phyloP scores from a whole-genome alignment of 257 asterid species.

The Coffea eugenioides region DNA sequence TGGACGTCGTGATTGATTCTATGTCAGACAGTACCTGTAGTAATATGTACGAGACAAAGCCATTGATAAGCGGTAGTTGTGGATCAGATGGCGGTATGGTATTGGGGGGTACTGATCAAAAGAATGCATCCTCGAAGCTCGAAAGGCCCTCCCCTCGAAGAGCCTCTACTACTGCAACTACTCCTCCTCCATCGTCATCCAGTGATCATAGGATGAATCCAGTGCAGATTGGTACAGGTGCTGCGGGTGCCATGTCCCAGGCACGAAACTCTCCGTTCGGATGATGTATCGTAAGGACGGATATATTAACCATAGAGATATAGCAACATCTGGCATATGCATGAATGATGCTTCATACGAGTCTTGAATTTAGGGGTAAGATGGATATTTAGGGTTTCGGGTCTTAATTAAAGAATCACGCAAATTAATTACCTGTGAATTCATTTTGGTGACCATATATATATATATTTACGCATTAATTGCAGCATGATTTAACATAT shows the following conservation, averaged over 20 bases:
- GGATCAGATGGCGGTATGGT: not conserved
- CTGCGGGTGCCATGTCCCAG: slow-evolving; percentile 38
- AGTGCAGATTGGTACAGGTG: slow-evolving; percentile 20
- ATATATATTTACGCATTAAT: not conserved
- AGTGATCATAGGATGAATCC: slow-evolving; percentile 26
- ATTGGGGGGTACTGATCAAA: slow-evolving; percentile 1
- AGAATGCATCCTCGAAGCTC: slow-evolving; percentile 25
- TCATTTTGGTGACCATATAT: not conserved
- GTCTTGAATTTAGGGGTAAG: not conserved
- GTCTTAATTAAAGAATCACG: not conserved
- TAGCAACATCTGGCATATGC: not conserved
- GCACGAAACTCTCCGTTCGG: slow-evolving; percentile 61
- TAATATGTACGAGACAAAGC: slow-evolving; percentile 43
- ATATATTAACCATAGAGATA: not conserved
- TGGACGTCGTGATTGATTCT: slow-evolving; percentile 38
- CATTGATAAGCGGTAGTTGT: slow-evolving; percentile 12
- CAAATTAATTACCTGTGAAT: not conserved
- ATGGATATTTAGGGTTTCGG: not conserved
- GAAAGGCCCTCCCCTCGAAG: slow-evolving; percentile 55
- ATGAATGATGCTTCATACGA: not conserved
- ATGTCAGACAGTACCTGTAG: slow-evolving; percentile 33
- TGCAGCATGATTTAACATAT: not conserved
- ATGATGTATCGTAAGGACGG: slow-evolving; percentile 15
- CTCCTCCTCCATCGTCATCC: not conserved
- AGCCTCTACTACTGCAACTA: not conserved